Evolutionary conservation across 2,329 filamentous ascomycete species (phyloP), one percentile per base, ranked within the genome.

Genomic region (Ascochyta rabiei): DNA sequence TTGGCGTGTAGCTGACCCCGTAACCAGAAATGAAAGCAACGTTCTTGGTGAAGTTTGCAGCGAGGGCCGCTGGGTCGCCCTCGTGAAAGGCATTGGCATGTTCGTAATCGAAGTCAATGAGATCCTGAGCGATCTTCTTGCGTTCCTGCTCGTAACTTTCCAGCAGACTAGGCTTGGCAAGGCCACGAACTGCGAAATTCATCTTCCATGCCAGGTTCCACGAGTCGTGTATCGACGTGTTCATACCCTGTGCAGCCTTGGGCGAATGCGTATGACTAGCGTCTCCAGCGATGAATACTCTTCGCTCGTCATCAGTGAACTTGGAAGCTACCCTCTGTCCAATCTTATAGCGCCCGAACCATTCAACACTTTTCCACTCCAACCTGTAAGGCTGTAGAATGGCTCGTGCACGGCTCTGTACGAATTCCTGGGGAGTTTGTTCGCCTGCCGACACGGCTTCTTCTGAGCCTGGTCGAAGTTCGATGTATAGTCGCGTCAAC

Each of bases 21-120:
- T 89, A 82, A 13, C 88, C 88, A 0, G 87, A 89, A 61, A 90
- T 91, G 75, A 91, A 91, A 8, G 86, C 84, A 31, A 89, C 83
- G 52, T 90, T 90, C 40, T 84, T 85, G 40, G 83, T 79, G 70
- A 91, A 90, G 72, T 90, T 90, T 59, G 84, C 81, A 0, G 86
- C 85, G 2, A 91, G 78, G 0, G 84, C 85, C 42, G 80, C 79
- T 13, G 84, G 80, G 59, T 90, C 86, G 28, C 87, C 87, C 4
- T 80, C 82, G 18, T 85, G 81, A 62, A 86, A 74, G 24, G 80
- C 80, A 48, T 78, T 78, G 41, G 79, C 79, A 53, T 82, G 81
- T 56, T 80, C 79, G 52, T 73, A 76, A 62, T 79, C 77, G 55
- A 78, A 78, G 53, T 73, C 69, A 54, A 79, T 77, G 6, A 80